Base-by-base conservation (phyloP, 106 monocot genomes). In the Cymbidium sinense region DNA sequence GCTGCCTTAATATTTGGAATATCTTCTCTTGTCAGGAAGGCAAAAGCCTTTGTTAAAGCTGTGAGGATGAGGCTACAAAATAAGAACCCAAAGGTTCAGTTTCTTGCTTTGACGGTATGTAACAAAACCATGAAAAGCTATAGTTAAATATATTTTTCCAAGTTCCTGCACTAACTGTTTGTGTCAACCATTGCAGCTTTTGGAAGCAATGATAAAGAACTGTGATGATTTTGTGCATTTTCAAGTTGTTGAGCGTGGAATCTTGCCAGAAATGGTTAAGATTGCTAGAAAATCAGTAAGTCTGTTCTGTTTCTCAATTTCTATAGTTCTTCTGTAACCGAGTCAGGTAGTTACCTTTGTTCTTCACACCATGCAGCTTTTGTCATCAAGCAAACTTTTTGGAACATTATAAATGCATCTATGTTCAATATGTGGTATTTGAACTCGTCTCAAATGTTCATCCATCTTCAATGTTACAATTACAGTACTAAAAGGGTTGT, bases 201-300 rank as follows among this genome's bases (percentile, higher is more conserved):
- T 94, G 77, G 94, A 94, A 79, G 86, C 87, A 76, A 89, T 94
- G 89, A 84, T 94, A 76, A 89, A 89, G 81, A 94, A 94, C 52
- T 94, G 94, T 81, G 89, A 91, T 70, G 91, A 91, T 44, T 83
- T 77, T 79, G 89, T 94, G 34, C 94, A 91, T 79, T 87, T 84
- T 79, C 88, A 91, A 91, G 89, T 94, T 61, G 89, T 81, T 77
- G 89, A 89, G 8, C 87, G 85, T 61, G 81, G 91, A 70, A 82
- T 94, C 79, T 75, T 94, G 13, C 83, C 70, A 73, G 89, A 94
- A 64, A 91, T 94, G 91, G 69, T 84, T 61, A 94, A 86, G 76
- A 91, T 94, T 89, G 86, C 87, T 55, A 89, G 67, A 80, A 91
- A 89, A 81, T 88, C 87, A 86, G 94, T 91, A 39, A 52, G 76